Conservation (phyloP, 768 basidiomycete genomes). For the Asterophora lycoperdoides region DNA sequence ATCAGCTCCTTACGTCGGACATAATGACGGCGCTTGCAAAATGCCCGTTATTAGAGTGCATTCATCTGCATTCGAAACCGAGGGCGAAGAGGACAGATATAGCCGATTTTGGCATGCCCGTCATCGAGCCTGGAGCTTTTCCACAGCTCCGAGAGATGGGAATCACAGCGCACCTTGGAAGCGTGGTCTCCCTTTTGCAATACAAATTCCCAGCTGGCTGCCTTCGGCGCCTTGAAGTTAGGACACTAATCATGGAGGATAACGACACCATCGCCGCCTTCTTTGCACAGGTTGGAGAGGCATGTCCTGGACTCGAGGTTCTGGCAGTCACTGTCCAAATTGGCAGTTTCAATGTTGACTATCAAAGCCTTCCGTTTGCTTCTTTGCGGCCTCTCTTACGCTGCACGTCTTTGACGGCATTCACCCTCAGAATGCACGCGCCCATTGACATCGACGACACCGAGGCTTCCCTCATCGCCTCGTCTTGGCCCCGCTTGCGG, state of each 20-base stretch:
- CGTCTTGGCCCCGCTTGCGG: slow-evolving; percentile 3
- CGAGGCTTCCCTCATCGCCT: slow-evolving; percentile 3
- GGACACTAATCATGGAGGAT: slow-evolving; percentile 4
- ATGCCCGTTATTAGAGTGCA: slow-evolving; percentile 5
- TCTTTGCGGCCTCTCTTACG: slow-evolving; percentile 6
- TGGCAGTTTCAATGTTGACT: not conserved
- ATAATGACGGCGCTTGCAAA: slow-evolving; percentile 11
- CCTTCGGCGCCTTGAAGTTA: slow-evolving; percentile 4
- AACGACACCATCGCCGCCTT: slow-evolving; percentile 1
- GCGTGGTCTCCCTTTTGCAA: slow-evolving; percentile 5
- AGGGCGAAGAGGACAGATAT: not conserved
- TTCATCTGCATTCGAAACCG: not conserved
- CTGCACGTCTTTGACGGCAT: slow-evolving; percentile 4
- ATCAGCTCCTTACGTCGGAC: slow-evolving; percentile 10
- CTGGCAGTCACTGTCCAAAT: slow-evolving; percentile 1
- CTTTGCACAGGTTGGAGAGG: slow-evolving; percentile 6
- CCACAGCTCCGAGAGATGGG: slow-evolving; percentile 7
- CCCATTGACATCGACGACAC: slow-evolving; percentile 11
- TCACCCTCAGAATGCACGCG: not conserved
- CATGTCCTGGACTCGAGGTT: slow-evolving; percentile 8
- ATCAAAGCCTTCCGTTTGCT: slow-evolving; percentile 4
- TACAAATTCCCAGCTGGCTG: slow-evolving; percentile 8
- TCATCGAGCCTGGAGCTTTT: slow-evolving; percentile 5
- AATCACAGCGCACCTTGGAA: slow-evolving; percentile 12
- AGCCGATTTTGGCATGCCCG: slow-evolving; percentile 15